A percentile compares a stretch with the other conserved stretches of the same genome.
Conservation (phyloP, 257 asterid genomes). For the Solanum clarkiae region DNA sequence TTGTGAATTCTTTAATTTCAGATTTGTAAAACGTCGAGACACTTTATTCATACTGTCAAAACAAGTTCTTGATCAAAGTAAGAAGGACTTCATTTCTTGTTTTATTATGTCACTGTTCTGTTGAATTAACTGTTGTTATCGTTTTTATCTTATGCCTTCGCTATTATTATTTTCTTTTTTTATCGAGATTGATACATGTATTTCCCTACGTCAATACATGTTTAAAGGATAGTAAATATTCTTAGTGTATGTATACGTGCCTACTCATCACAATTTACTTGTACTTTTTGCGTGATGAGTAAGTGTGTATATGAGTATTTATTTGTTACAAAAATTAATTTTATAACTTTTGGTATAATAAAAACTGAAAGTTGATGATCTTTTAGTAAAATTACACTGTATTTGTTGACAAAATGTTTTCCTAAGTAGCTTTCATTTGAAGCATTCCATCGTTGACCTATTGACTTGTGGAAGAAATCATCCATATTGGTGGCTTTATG, state of each 20-base stretch:
- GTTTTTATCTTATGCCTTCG: too few species aligned
- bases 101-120: neutral
- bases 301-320: too few species aligned
- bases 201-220: too few species aligned
- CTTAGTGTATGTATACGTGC: too few species aligned
- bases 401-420: neutral
- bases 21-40: neutral
- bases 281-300: too few species aligned
- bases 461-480: neutral
- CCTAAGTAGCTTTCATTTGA: neutral
- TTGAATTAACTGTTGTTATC: neutral
- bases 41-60: neutral
- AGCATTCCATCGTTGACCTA: slow-evolving; percentile 2
- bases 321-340: too few species aligned
- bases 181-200: too few species aligned
- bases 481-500: neutral
- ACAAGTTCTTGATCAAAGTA: neutral
- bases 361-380: neutral
- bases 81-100: neutral
- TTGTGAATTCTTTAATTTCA: neutral
- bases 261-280: too few species aligned
- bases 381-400: neutral
- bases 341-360: too few species aligned
- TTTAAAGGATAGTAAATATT: too few species aligned
- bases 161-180: too few species aligned